Evolutionary conservation across 2,329 filamentous ascomycete species (phyloP), one percentile per base, ranked within the genome.

Genomic region (Penicillium sp.): DNA sequence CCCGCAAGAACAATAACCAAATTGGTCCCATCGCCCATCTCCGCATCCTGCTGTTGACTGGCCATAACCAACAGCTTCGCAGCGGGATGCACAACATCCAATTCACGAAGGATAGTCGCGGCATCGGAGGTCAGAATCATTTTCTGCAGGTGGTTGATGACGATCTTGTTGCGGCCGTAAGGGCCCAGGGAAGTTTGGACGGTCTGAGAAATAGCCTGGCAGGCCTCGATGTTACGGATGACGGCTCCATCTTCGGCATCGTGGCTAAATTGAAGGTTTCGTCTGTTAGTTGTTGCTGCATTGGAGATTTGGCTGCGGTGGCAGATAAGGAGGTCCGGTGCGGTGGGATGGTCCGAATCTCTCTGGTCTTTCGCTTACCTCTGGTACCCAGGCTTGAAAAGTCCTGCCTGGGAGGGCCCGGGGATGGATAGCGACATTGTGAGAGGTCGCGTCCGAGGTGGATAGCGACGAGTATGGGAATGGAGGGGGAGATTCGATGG

Each of bases 81-180:
- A 41, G 92, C 92, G 47, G 93, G 92, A 72, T 98, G 92, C 39
- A 98, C 89, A 47, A 98, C 92, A 61, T 98, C 92, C 66, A 98
- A 80, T 72, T 98, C 93, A 60, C 88, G 84, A 55, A 98, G 77
- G 63, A 98, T 98, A 29, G 92, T 96, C 51, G 92, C 92, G 50
- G 92, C 92, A 63, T 98, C 92, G 44, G 89, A 96, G 55, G 93
- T 98, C 50, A 98, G 76, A 57, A 95, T 94, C 92, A 98, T 95
- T 77, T 98, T 98, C 69, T 95, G 87, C 48, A 98, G 77, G 72
- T 98, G 93, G 75, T 98, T 98, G 76, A 98, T 96, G 72, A 98
- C 87, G 62, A 98, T 89, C 75, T 98, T 98, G 76, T 98, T 98
- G 69, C 92, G 85, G 60, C 92, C 92, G 69, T 95, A 95, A 44